Evolutionary conservation across 495 filamentous ascomycete genomes (phyloP).

Genomic region (Penicillium tannophilum): DNA sequence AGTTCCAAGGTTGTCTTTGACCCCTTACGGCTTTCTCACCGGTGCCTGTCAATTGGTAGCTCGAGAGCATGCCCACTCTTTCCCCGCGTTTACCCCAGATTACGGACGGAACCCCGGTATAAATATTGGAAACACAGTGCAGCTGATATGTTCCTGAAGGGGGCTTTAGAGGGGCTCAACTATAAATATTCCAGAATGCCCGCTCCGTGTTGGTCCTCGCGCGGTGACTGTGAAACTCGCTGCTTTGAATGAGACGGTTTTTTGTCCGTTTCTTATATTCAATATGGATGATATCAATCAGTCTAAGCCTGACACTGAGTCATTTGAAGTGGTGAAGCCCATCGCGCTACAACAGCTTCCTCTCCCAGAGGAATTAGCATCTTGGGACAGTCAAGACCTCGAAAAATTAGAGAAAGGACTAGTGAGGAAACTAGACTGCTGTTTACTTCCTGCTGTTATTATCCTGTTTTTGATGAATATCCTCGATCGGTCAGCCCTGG

Average conservation of each 20-base stretch:
- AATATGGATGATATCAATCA: constrained; percentile 11
- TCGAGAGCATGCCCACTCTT: not conserved
- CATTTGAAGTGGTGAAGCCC: constrained; percentile 12
- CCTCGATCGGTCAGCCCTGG: constrained; percentile 10
- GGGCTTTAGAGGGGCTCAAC: too few relatives aligned
- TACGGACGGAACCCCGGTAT: not conserved
- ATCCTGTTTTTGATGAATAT: constrained; percentile 19
- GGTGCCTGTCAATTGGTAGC: not conserved
- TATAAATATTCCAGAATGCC: not conserved
- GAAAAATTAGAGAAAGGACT: constrained; percentile 8
- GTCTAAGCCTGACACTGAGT: constrained; percentile 2
- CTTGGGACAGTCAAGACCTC: constrained; percentile 3
- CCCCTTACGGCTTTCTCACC: not conserved
- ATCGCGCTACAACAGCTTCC: constrained; percentile 10
- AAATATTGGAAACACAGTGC: not conserved
- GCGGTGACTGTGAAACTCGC: not conserved
- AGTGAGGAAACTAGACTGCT: constrained; percentile 12
- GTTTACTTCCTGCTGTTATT: constrained; percentile 13
- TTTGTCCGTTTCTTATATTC: not conserved
- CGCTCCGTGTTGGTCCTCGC: not conserved
- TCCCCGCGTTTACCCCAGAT: not conserved
- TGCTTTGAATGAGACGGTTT: too few relatives aligned
- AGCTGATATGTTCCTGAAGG: too few relatives aligned
- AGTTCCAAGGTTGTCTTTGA: too few relatives aligned
- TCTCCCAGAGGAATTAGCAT: constrained; percentile 9